A percentile compares a stretch with the other conserved stretches of the same genome.
Conservation (phyloP, 495 filamentous ascomycete species). For the Lophiotrema nucula region DNA sequence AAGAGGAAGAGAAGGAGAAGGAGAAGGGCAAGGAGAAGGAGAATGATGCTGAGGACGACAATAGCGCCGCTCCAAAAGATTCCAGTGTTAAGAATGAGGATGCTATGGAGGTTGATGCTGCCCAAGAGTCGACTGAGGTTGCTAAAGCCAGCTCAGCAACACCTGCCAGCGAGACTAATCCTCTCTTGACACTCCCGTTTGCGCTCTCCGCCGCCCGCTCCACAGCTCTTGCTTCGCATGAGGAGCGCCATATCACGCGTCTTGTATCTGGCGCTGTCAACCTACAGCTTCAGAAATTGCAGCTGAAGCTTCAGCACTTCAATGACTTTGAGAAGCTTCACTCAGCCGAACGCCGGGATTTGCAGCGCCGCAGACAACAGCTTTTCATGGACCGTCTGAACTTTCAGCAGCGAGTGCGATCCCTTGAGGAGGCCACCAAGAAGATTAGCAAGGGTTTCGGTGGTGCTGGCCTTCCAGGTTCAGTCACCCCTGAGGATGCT, state of each 20-base stretch:
- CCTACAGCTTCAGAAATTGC: constrained; percentile 44
- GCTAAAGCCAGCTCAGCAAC: constrained; percentile 25
- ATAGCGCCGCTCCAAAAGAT: constrained; percentile 43
- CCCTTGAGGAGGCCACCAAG: constrained; percentile 67
- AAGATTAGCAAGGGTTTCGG: constrained; percentile 17
- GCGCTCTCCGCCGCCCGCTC: constrained; percentile 82
- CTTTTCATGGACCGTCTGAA: constrained; percentile 87
- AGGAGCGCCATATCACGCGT: constrained; percentile 92
- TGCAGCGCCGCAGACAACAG: constrained; percentile 86
- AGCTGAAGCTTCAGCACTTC: constrained; percentile 80
- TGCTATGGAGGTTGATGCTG: constrained; percentile 64
- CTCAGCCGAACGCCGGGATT: constrained; percentile 85
- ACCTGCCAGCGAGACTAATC: constrained; percentile 19
- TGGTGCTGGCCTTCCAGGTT: constrained; percentile 19
- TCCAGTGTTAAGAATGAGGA: constrained; percentile 61
- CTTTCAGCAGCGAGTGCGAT: constrained; percentile 81
- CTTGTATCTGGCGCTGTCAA: constrained; percentile 86
- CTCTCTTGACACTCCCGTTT: constrained; percentile 75
- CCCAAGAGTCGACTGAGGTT: constrained; percentile 36
- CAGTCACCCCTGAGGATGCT: constrained; percentile 24
- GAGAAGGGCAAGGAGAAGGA: constrained; percentile 55
- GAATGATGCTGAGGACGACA: constrained; percentile 36
- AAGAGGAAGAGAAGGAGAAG: constrained; percentile 27
- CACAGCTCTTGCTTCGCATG: constrained; percentile 84
- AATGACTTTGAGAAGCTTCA: constrained; percentile 90